These are phyloP conservation scores for Parastagonospora avenae DNA, from an alignment of 2,329 filamentous ascomycete species.

Conservation along the genomic window DNA sequence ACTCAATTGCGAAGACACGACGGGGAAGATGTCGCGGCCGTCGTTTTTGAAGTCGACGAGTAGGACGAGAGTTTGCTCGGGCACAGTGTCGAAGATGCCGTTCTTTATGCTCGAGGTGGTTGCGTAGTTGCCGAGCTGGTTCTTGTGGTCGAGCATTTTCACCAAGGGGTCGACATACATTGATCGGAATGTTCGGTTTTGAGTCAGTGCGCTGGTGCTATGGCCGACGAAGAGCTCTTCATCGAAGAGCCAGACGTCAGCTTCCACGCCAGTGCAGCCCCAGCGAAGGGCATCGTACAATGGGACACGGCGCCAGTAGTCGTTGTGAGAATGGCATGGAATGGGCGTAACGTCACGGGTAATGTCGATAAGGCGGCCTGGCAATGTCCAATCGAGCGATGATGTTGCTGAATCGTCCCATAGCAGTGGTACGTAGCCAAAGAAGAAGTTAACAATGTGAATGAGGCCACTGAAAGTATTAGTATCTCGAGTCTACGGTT, in stretches of 20 bases:
- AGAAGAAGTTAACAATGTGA: conserved; percentile 48
- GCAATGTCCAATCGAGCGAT: conserved; percentile 50
- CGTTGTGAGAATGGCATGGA: conserved; percentile 63
- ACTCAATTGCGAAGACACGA: conserved; percentile 49
- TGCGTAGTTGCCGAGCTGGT: conserved; percentile 46
- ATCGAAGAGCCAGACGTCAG: conserved; percentile 62
- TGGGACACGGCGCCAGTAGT: conserved; percentile 62
- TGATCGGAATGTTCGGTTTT: conserved; percentile 54
- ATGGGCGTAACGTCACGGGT: conserved; percentile 57
- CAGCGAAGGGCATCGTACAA: conserved; percentile 61
- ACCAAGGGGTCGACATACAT: conserved; percentile 61
- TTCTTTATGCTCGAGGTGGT: conserved; percentile 37
- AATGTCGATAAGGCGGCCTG: conserved; percentile 53
- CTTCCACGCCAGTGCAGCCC: conserved; percentile 62
- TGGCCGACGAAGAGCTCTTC: conserved; percentile 63
- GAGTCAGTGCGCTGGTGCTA: conserved; percentile 53
- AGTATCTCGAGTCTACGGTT: conserved; percentile 8
- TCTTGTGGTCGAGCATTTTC: conserved; percentile 56
- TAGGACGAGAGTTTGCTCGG: conserved; percentile 56
- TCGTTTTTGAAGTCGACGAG: conserved; percentile 58
- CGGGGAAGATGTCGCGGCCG: conserved; percentile 44
- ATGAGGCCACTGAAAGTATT: conserved; percentile 47
- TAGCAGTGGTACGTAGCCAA: conserved; percentile 44
- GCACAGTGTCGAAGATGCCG: conserved; percentile 58
- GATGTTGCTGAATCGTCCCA: conserved; percentile 42